Evolutionary conservation across 352 stramenopile genomes (phyloP).

Genomic region (Sclerospora graminicola): DNA sequence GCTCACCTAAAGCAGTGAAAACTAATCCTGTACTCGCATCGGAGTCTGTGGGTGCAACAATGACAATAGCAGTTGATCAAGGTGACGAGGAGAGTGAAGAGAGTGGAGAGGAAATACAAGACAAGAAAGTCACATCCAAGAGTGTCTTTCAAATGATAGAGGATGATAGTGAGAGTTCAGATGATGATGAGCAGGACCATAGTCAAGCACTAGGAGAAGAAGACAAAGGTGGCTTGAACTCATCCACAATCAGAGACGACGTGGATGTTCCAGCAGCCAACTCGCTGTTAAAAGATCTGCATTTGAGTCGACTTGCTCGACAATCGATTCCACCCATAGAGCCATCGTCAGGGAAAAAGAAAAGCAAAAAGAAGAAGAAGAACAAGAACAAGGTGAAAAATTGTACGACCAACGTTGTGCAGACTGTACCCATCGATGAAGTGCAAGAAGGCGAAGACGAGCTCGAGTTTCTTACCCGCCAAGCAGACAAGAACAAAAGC

Average conservation of each 20-base stretch:
- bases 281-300: constrained; percentile 47
- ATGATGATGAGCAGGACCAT: constrained; percentile 12
- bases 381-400: constrained; percentile 17
- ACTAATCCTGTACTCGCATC: background rate
- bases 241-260: background rate
- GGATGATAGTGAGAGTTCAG: constrained; percentile 22
- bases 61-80: background rate
- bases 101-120: constrained; percentile 13
- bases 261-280: constrained; percentile 22
- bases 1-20: background rate
- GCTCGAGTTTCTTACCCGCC: constrained; percentile 54
- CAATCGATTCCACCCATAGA: constrained; percentile 17
- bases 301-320: constrained; percentile 45
- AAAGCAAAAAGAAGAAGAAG: constrained; percentile 46
- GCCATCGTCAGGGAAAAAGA: constrained; percentile 23
- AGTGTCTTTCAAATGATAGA: constrained; percentile 42
- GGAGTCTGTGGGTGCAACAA: constrained; percentile 3
- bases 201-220: constrained; percentile 18
- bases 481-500: constrained; percentile 37
- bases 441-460: constrained; percentile 48
- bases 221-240: constrained; percentile 2
- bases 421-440: constrained; percentile 19
- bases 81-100: constrained; percentile 5
- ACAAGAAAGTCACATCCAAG: constrained; percentile 7
- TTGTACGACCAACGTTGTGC: constrained; percentile 8